Evolutionary conservation across 1,284 basidiomycete species (phyloP).

Genomic region (Fomitopsis pinicola): DNA sequence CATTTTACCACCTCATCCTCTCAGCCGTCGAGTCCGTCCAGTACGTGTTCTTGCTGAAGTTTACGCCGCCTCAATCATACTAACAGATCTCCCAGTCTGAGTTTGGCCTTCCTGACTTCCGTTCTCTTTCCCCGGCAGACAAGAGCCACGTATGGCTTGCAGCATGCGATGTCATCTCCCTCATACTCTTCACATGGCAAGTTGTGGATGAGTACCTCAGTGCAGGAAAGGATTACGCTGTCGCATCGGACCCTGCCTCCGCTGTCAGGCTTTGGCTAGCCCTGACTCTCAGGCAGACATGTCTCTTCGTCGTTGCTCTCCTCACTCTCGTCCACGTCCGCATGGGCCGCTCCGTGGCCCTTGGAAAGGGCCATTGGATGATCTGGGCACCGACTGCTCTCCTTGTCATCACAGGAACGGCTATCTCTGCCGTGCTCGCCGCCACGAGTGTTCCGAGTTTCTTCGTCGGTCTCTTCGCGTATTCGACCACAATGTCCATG

Average conservation of each 20-base stretch:
- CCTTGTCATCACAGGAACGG: conserved; percentile 50
- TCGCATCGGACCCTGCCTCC: conserved; percentile 44
- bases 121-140: conserved; percentile 57
- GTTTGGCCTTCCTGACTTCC: conserved; percentile 66
- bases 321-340: conserved; percentile 67
- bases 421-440: conserved; percentile 54
- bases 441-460: conserved; percentile 47
- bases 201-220: conserved; percentile 46
- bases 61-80: conserved; percentile 4
- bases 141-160: conserved; percentile 72
- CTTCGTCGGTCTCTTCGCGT: conserved; percentile 57
- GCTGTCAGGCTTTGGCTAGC: conserved; percentile 59
- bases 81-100: conserved; percentile 44
- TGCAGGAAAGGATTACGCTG: conserved; percentile 37
- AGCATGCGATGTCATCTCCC: conserved; percentile 54
- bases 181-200: conserved; percentile 63
- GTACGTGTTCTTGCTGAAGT: conserved; percentile 35
- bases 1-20: conserved; percentile 62
- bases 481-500: conserved; percentile 47
- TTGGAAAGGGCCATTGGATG: conserved; percentile 64
- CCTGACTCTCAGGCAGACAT: conserved; percentile 59
- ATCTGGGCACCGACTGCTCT: conserved; percentile 59
- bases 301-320: conserved; percentile 52
- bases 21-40: conserved; percentile 65
- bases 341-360: conserved; percentile 60